Conservation (phyloP, 768 basidiomycete genomes). For the Stropharia rugosoannulata region DNA sequence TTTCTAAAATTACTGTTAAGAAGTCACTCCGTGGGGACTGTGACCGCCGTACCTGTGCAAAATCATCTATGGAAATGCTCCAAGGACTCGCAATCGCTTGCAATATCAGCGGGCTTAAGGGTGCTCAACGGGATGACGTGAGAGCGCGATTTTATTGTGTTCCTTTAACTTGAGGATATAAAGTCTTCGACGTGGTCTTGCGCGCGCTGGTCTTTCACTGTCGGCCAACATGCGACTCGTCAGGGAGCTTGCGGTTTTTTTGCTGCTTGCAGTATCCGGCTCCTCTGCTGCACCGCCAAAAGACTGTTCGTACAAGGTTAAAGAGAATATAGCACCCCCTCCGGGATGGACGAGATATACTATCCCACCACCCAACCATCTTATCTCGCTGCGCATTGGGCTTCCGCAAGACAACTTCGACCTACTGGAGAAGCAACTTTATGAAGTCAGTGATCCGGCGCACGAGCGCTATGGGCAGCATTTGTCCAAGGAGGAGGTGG, state of each 20-base stretch:
- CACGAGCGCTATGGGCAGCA: slow-evolving; percentile 49
- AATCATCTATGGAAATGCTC: neutral
- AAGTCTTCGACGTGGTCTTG: neutral
- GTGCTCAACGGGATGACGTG: neutral
- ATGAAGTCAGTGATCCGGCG: slow-evolving; percentile 53
- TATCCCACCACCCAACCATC: slow-evolving; percentile 28
- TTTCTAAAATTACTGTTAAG: neutral
- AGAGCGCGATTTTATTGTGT: neutral
- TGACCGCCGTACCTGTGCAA: neutral
- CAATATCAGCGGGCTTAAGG: neutral
- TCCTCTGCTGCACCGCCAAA: slow-evolving; percentile 21
- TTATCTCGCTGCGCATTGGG: slow-evolving; percentile 53
- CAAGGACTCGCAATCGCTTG: neutral
- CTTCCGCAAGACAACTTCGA: slow-evolving; percentile 48
- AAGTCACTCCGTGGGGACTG: neutral
- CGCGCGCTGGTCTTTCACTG: neutral
- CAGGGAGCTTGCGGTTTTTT: slow-evolving; percentile 13
- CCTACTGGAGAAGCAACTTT: slow-evolving; percentile 46
- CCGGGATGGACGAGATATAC: slow-evolving; percentile 41
- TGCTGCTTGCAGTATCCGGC: slow-evolving; percentile 17
- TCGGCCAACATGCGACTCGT: slow-evolving; percentile 13
- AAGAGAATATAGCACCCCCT: slow-evolving; percentile 42
- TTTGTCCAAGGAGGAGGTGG: slow-evolving; percentile 66
- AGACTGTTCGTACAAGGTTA: slow-evolving; percentile 31
- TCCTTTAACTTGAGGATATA: slow-evolving; percentile 1